Evolutionary conservation across 306 rosid species (phyloP).

Genomic region (Vigna reflexopilosa): DNA sequence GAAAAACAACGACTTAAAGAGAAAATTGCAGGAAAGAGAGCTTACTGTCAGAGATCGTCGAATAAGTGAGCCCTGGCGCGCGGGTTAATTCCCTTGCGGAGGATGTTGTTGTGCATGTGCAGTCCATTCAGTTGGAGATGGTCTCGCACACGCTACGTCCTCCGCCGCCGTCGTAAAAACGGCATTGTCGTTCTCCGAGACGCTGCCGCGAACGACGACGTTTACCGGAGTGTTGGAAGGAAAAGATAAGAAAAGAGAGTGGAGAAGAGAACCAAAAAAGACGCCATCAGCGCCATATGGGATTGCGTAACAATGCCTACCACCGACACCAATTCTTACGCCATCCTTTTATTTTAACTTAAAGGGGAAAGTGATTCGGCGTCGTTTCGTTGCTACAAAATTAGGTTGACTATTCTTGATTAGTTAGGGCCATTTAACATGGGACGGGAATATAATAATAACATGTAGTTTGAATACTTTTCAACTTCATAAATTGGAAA

Average conservation of each 20-base stretch:
- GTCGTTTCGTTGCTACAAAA: background rate
- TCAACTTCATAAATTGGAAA: too few species aligned
- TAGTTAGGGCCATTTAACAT: too few species aligned
- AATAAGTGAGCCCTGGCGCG: conserved; percentile 82
- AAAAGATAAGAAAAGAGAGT: conserved; percentile 70
- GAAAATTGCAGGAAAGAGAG: background rate
- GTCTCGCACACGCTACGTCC: conserved; percentile 71
- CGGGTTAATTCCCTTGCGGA: conserved; percentile 86
- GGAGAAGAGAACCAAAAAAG: conserved; percentile 56
- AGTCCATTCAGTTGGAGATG: conserved; percentile 76
- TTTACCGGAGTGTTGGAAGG: conserved; percentile 42
- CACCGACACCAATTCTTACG: background rate
- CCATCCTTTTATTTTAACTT: background rate
- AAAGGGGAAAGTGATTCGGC: background rate
- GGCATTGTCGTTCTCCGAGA: background rate
- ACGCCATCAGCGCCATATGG: too few species aligned
- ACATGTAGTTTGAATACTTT: too few species aligned
- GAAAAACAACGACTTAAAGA: too few species aligned
- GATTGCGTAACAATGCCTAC: background rate
- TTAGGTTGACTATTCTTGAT: too few species aligned
- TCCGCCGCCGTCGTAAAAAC: conserved; percentile 49
- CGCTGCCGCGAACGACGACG: background rate
- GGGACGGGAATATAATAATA: too few species aligned
- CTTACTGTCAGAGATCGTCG: conserved; percentile 70
- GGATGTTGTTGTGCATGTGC: conserved; percentile 79